Evolutionary conservation across 1,284 basidiomycete species (phyloP), one percentile per base, ranked within the genome.

Genomic region (Quambalaria eucalypti): DNA sequence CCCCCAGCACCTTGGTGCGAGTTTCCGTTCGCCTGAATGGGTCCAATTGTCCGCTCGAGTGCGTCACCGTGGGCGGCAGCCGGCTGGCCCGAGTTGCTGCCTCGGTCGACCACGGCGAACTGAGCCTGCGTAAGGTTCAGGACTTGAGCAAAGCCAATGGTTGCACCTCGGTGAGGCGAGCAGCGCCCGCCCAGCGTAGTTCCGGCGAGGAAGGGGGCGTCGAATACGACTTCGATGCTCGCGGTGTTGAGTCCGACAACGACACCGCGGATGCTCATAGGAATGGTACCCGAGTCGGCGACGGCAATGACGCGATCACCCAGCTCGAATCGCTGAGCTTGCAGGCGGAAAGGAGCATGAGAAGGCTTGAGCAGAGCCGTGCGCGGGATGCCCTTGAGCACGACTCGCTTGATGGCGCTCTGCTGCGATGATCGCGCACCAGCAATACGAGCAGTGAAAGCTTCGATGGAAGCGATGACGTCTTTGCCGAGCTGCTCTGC

Each of bases 241-340:
- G 57, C 59, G 69, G 86, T 87, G 10, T 84, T 79, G 68, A 98
- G 79, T 4, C 92, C 90, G 52, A 98, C 83, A 16, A 97, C 90
- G 8, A 93, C 88, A 39, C 95, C 95, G 76, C 93, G 93, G 54
- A 87, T 87, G 2, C 86, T 85, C 9, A 97, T 80, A 0, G 92
- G 91, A 0, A 98, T 90, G 25, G 86, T 85, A n/a, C 93, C 93
- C 14, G 79, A 77, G 75, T 98, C 93, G 64, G 89, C 86, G 1
- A 96, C 90, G 86, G 93, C 93, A 28, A 88, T 87, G 36, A 97
- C 91, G 12, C 95, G 83, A 77, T 98, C 93, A n/a, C 93, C 93
- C 2, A 97, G 81, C 0, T 81, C 79, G 71, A 97, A 99, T n/a
- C 78, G 79, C 77, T 98, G 95, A 52, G 87, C 87, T 67, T 91